Base-by-base conservation (phyloP, 805 yeast genomes). In the Ogataea trehalophila region DNA sequence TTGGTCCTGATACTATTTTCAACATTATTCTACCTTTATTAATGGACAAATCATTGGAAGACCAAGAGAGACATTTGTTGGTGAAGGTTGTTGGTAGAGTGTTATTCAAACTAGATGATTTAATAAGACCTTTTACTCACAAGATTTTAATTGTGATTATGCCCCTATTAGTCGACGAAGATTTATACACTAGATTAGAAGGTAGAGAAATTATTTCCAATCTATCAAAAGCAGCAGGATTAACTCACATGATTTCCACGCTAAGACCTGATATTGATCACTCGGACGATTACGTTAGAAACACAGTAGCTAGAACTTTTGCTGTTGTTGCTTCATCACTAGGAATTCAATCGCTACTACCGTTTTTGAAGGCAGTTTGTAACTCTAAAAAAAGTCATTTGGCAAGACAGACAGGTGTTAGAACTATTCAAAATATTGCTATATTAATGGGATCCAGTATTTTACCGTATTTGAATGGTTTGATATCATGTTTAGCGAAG, bases 281-380 rank as follows among this genome's bases (percentile, higher is more conserved):
- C 56, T 75, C 75, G 9, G 97, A 91, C 59, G 97, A 90, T 56
- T 83, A 81, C 55, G 82, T 86, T 8, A 71, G 97, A 45, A 84
- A 85, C 56, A 72, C 81, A 0, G 83, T 95, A 0, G 79, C 97
- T 0, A 71, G 92, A 46, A 79, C 90, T 1, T 73, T 91, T 62
- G 97, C 97, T 0, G 85, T 89, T 5, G 89, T 86, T 2, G 90
- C 95, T 0, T 78, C 80, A 41, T 79, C 96, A 0, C 63, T 91
- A 35, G 97, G 97, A 0, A 70, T 89, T 7, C 81, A 77, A 1
- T 67, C 78, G 6, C 63, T 88, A 41, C 59, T 94, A 13, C 97
- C 97, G 0, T 92, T 92, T 61, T 62, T 92, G 35, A 79, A 75
- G 52, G 95, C 96, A 0, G 91, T 87, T 5, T 81, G 92, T 50